Evolutionary conservation across 2,329 filamentous ascomycete species (phyloP), one percentile per base, ranked within the genome.

Genomic region (Penicillium italicum): DNA sequence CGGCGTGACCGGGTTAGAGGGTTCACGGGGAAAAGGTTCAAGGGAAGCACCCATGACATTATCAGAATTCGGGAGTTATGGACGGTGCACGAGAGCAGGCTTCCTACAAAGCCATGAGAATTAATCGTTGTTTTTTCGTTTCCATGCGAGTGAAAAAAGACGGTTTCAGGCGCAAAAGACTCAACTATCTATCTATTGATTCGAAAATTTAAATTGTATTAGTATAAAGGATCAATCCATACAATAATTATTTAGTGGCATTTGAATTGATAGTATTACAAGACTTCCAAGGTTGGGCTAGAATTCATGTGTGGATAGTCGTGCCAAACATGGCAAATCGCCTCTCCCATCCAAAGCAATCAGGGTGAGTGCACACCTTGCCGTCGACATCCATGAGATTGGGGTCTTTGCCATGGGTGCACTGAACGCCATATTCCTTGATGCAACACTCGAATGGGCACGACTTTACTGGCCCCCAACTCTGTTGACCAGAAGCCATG

Each of bases 401-500:
- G 59, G 83, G 73, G 49, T 65, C 59, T 53, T 61, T 57, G 54
- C 68, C 40, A 59, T 72, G 69, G 18, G 54, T 57, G 51, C 69
- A 72, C 31, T 36, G 77, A 43, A 89, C 74, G 6, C 88, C 88
- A 62, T 89, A 91, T 69, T 91, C 86, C 59, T 80, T 80, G 58
- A 92, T 80, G 64, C 87, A 90, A 69, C 88, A 91, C 2, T 77
- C 73, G 65, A 91, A 91, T 0, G 87, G 83, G 33, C 75, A 78
- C 53, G 86, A 86, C 1, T 56, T 55, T 9, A 56, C 63, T n/a
- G 56, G 54, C 12, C 34, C 55, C 64, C 56, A 62, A 53, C 18
- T 54, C 20, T 53, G 34, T 41, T 63, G 49, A 42, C 58, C 61
- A 40, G 55, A 52, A 36, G 43, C 57, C 20, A 71, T 62, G 2